Evolutionary conservation across 495 filamentous ascomycete species (phyloP).

Genomic region (Antarctomyces pellizariae): DNA sequence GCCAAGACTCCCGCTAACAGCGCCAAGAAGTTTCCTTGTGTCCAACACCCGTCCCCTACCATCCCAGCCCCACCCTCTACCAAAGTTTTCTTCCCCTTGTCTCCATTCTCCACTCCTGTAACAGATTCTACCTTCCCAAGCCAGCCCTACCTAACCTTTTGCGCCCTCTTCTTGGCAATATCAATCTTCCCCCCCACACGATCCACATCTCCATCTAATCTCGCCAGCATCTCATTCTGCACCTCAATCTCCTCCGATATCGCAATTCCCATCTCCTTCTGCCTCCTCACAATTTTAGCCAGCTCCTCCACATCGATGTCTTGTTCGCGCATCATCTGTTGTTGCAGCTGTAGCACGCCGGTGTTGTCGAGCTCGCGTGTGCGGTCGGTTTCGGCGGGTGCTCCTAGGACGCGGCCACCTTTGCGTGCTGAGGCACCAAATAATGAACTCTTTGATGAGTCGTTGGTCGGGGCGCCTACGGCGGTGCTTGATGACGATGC

Average conservation of each 20-base stretch:
- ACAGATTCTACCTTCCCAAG: no score
- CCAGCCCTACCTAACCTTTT: conserved; percentile 36
- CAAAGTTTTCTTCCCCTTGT: no score
- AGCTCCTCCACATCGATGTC: conserved; percentile 60
- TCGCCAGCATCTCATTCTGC: conserved; percentile 60
- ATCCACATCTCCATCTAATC: conserved; percentile 55
- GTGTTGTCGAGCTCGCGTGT: conserved; percentile 80
- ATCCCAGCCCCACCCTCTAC: no score
- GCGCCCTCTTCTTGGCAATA: conserved; percentile 61
- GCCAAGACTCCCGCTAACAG: no score
- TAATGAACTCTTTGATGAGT: no score
- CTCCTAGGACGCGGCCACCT: conserved; percentile 56
- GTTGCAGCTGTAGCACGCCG: conserved; percentile 68
- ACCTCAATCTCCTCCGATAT: conserved; percentile 69
- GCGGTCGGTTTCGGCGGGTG: conserved; percentile 53
- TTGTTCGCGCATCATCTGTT: conserved; percentile 65
- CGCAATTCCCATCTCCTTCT: conserved; percentile 65
- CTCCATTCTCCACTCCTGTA: no score
- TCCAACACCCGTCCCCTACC: no score
- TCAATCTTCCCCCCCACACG: conserved; percentile 52
- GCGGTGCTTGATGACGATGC: conserved; percentile 8
- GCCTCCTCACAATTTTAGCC: conserved; percentile 47
- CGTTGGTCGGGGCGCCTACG: no score
- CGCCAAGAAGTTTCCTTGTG: conserved; percentile 13
- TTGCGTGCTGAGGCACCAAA: no score